phyloP scores from a whole-genome alignment of 2,329 filamentous ascomycete species.

The Clathrospora elynae region DNA sequence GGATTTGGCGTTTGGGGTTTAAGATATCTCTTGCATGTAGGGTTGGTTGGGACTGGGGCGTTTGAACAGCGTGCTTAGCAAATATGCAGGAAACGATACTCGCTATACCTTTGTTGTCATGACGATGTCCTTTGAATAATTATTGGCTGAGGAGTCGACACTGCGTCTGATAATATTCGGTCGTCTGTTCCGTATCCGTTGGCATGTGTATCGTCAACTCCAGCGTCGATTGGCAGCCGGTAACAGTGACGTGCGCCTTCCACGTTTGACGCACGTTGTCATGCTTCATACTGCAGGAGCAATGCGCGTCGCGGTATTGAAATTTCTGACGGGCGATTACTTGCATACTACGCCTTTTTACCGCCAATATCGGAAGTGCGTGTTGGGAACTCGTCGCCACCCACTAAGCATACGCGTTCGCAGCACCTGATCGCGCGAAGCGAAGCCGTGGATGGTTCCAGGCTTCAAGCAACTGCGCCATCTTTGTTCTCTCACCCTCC shows the following conservation, averaged over 20 bases:
- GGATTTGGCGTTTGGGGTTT: not conserved
- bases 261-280: constrained; percentile 13
- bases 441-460: constrained; percentile 12
- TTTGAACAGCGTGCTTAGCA: too few relatives aligned
- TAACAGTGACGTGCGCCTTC: not conserved
- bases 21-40: too few relatives aligned
- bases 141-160: too few relatives aligned
- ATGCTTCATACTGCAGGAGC: constrained; percentile 11
- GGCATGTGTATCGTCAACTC: too few relatives aligned
- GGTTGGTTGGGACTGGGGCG: too few relatives aligned
- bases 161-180: too few relatives aligned
- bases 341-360: constrained; percentile 20
- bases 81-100: too few relatives aligned
- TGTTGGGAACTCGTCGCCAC: constrained; percentile 22
- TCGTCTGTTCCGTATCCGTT: too few relatives aligned
- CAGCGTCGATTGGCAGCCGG: too few relatives aligned
- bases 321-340: constrained; percentile 22
- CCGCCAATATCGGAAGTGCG: constrained; percentile 11
- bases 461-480: constrained; percentile 19
- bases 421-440: constrained; percentile 29
- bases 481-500: constrained; percentile 16
- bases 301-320: constrained; percentile 10
- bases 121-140: too few relatives aligned
- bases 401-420: constrained; percentile 28
- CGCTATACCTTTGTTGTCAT: too few relatives aligned